phyloP scores from a whole-genome alignment of 192 early-diverging fungal genomes.

The Cladochytrium replicatum region DNA sequence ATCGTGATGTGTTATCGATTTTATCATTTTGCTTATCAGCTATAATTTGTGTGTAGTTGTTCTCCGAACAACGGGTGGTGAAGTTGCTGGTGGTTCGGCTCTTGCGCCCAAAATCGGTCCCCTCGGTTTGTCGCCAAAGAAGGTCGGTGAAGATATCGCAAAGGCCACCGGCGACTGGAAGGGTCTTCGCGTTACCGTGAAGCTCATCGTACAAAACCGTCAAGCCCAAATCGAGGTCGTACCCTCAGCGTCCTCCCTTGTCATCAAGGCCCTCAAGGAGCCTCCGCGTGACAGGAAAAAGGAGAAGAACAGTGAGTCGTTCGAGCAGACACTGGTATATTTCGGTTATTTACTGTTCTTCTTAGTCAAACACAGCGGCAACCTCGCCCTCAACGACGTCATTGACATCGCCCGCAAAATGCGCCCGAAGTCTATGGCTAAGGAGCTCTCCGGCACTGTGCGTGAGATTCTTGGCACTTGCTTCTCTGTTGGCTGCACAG shows the following conservation, averaged over 20 bases:
- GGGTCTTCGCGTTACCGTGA: slow-evolving; percentile 96
- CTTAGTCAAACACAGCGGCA: slow-evolving; percentile 84
- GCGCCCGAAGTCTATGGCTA: slow-evolving; percentile 89
- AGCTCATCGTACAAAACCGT: slow-evolving; percentile 99
- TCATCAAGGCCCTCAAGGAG: slow-evolving; percentile 97
- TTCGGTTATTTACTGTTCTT: slow-evolving; percentile 1
- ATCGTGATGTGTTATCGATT: too few relatives aligned
- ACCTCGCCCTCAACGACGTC: slow-evolving; percentile 87
- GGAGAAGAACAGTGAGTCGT: slow-evolving; percentile 96
- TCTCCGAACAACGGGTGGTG: slow-evolving; percentile 96
- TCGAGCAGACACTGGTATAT: too few relatives aligned
- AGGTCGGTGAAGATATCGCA: slow-evolving; percentile 99
- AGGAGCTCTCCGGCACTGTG: slow-evolving; percentile 89
- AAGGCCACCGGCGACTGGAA: slow-evolving; percentile 99
- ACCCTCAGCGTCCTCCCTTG: slow-evolving; percentile 90
- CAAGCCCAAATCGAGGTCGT: slow-evolving; percentile 95
- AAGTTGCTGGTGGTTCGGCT: slow-evolving; percentile 93
- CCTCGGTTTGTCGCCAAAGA: slow-evolving; percentile 98
- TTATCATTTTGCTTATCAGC: too few relatives aligned
- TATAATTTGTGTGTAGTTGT: too few relatives aligned
- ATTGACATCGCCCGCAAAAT: slow-evolving; percentile 95
- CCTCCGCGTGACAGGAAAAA: slow-evolving; percentile 96
- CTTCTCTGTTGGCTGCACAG: slow-evolving; percentile 93
- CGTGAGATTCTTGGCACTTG: slow-evolving; percentile 93
- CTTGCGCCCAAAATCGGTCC: slow-evolving; percentile 99